A percentile compares a stretch with the other conserved stretches of the same genome.
These are phyloP conservation scores for Trichocomaceae sp. DNA, from an alignment of 2,329 filamentous ascomycete species.

Conservation along the genomic window DNA sequence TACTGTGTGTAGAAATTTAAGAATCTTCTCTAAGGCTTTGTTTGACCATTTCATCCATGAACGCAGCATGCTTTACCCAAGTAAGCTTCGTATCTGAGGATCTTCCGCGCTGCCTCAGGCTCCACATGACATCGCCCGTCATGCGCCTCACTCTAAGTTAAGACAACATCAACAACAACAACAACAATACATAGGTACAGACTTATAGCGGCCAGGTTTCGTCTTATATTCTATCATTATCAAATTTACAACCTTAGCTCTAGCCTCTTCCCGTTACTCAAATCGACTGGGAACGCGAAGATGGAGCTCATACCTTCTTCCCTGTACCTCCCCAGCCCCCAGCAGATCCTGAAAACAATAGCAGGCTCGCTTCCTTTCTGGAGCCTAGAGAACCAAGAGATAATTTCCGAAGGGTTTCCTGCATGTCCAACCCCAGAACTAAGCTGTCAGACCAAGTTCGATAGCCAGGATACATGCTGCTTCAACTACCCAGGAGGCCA, in stretches of 20 bases:
- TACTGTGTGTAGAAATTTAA: background rate
- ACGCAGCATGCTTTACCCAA: no score
- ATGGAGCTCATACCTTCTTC: conserved; percentile 8
- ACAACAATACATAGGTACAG: background rate
- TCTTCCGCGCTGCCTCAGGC: background rate
- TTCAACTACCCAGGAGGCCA: conserved; percentile 67
- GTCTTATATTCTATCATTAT: background rate
- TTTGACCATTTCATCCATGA: no score
- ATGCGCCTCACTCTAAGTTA: background rate
- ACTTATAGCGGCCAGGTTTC: background rate
- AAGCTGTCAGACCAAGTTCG: conserved; percentile 59
- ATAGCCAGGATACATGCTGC: conserved; percentile 62
- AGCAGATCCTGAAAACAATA: conserved; percentile 29
- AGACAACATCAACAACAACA: background rate
- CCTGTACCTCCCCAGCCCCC: conserved; percentile 26
- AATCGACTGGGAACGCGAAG: background rate
- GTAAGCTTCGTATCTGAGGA: no score
- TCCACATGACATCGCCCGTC: background rate
- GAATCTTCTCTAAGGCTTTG: background rate
- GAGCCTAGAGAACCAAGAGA: conserved; percentile 14
- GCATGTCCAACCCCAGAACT: conserved; percentile 37
- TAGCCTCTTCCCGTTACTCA: background rate
- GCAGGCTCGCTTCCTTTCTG: conserved; percentile 26
- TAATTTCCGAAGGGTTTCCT: conserved; percentile 10
- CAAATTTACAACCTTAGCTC: background rate